These are phyloP conservation scores for Solanum ossicruentum DNA, from an alignment of 257 asterid species.

Conservation along the genomic window DNA sequence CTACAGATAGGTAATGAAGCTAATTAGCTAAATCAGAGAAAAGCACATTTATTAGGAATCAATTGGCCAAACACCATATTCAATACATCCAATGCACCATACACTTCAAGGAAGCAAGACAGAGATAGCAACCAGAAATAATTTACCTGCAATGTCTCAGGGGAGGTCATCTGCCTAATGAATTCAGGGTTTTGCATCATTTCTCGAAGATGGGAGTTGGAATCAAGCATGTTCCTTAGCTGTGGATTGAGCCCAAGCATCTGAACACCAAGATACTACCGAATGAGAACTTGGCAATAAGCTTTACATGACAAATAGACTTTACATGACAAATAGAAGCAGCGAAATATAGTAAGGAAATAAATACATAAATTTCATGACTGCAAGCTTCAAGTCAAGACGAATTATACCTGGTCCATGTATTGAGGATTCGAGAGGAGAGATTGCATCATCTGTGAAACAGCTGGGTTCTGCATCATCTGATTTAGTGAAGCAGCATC, in stretches of 20 bases:
- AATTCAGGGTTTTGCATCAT: slow-evolving; percentile 51
- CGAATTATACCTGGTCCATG: slow-evolving; percentile 34
- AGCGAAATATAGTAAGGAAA: not conserved
- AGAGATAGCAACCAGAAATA: not conserved
- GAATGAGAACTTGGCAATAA: not conserved
- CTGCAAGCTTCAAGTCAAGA: not conserved
- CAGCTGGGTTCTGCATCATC: slow-evolving; percentile 46
- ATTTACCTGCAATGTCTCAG: slow-evolving; percentile 43
- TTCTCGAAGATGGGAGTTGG: slow-evolving; percentile 42
- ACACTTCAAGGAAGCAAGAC: not conserved
- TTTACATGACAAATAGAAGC: not conserved
- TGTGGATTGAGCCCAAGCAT: slow-evolving; percentile 32
- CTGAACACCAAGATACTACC: slow-evolving; percentile 4
- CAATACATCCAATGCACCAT: not conserved
- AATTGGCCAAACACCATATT: not conserved
- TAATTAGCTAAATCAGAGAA: not conserved
- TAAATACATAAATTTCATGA: not conserved
- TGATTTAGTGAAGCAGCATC: slow-evolving; percentile 31
- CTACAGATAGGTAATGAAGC: not conserved
- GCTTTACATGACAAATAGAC: not conserved
- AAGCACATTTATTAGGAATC: not conserved
- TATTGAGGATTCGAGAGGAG: slow-evolving; percentile 41
- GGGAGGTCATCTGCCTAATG: slow-evolving; percentile 35
- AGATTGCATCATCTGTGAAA: slow-evolving; percentile 36
- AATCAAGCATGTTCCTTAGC: slow-evolving; percentile 27